Percentiles rank a stretch among this genome's conserved stretches.
Evolutionary conservation across 2,329 filamentous ascomycete species (phyloP).

Genomic region (Metarhizium brunneum): DNA sequence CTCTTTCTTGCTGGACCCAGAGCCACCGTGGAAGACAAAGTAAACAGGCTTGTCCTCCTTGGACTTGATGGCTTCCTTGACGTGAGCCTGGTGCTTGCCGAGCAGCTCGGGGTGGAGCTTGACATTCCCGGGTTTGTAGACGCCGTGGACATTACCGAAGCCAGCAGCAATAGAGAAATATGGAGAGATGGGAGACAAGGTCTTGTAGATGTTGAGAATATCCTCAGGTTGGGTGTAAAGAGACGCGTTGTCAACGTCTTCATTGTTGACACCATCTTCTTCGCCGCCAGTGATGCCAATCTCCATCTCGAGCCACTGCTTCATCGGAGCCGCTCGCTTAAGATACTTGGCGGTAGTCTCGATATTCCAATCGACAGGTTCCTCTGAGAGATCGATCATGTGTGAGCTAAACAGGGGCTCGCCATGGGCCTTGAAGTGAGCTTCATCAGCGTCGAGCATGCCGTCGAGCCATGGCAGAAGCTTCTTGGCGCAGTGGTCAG

Average conservation of each 20-base stretch:
- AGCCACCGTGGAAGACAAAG: conserved; percentile 99
- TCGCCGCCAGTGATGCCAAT: conserved; percentile 84
- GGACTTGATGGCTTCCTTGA: conserved; percentile 67
- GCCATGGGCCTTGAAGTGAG: conserved; percentile 86
- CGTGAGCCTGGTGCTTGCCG: conserved; percentile 89
- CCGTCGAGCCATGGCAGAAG: conserved; percentile 95
- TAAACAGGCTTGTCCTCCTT: conserved; percentile 86
- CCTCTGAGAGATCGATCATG: conserved; percentile 98
- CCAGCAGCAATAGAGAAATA: conserved; percentile 98
- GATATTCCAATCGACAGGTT: conserved; percentile 84
- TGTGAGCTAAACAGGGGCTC: conserved; percentile 92
- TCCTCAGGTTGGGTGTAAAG: conserved; percentile 98
- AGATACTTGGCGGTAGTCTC: conserved; percentile 87
- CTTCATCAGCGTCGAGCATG: conserved; percentile 90
- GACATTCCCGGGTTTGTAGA: conserved; percentile 98
- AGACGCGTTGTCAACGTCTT: conserved; percentile 90
- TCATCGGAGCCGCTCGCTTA: conserved; percentile 89
- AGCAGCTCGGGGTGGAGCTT: conserved; percentile 94
- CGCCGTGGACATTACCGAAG: conserved; percentile 98
- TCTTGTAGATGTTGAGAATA: conserved; percentile 84
- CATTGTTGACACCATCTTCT: conserved; percentile 98
- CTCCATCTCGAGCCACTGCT: conserved; percentile 99
- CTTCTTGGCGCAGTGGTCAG: conserved; percentile 99
- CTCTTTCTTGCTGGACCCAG: conserved; percentile 83
- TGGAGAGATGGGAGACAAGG: conserved; percentile 74